Conservation (phyloP, 2,329 filamentous ascomycete genomes). For the Ceratocystis alfenasii region DNA sequence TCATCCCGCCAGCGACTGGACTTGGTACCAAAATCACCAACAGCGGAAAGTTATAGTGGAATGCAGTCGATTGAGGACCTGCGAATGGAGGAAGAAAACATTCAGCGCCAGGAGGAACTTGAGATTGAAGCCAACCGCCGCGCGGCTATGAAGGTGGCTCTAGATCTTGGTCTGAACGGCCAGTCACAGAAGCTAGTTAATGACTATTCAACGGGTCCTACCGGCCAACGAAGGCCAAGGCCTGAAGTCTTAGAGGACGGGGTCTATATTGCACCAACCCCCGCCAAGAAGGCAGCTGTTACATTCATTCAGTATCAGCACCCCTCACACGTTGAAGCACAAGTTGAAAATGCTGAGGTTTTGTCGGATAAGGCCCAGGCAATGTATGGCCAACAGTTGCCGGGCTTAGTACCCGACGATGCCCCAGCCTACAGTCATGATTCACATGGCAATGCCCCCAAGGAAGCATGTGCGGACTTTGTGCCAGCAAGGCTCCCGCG, state of each 20-base stretch:
- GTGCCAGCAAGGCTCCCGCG: constrained; percentile 48
- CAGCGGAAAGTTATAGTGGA: constrained; percentile 27
- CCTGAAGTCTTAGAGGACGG: constrained; percentile 30
- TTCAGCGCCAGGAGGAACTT: constrained; percentile 41
- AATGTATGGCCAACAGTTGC: background rate
- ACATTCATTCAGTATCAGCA: background rate
- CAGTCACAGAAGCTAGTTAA: background rate
- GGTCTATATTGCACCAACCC: constrained; percentile 19
- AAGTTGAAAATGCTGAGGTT: constrained; percentile 9
- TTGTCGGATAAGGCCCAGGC: constrained; percentile 14
- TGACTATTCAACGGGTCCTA: background rate
- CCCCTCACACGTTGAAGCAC: constrained; percentile 6
- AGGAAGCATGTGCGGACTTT: constrained; percentile 31
- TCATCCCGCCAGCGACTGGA: constrained; percentile 24
- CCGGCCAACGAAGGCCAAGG: constrained; percentile 24
- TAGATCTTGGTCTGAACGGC: constrained; percentile 36
- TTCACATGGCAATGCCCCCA: constrained; percentile 3
- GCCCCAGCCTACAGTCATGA: constrained; percentile 4
- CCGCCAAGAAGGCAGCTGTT: constrained; percentile 13
- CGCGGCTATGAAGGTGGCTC: constrained; percentile 41
- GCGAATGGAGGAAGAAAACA: constrained; percentile 40
- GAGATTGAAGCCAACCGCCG: constrained; percentile 42
- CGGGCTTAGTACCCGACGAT: constrained; percentile 8
- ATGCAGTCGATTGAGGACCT: constrained; percentile 38
- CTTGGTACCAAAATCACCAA: background rate